Conservation (phyloP, 23 red algal species). For the Gracilaria caudata region DNA sequence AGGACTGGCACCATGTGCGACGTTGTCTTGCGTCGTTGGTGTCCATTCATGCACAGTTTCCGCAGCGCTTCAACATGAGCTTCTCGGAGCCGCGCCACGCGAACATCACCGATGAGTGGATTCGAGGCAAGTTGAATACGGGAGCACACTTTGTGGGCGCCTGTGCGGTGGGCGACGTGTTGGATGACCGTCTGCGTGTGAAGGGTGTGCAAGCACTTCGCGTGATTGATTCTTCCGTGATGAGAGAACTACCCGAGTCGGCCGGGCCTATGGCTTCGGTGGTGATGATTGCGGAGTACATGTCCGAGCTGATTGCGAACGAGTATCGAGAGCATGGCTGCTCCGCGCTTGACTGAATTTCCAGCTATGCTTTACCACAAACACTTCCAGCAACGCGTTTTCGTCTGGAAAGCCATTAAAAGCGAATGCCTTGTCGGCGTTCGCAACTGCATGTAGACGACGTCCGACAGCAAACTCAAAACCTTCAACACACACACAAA, state of each 20-base stretch:
- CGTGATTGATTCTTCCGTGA: conserved; percentile 55
- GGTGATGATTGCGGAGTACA: conserved; percentile 55
- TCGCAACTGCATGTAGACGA: no score
- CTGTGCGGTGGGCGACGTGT: conserved; percentile 40
- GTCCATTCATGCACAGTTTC: conserved; percentile 23
- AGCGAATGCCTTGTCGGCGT: no score
- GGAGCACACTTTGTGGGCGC: conserved; percentile 51
- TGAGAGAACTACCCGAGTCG: conserved; percentile 45
- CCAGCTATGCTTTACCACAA: background rate
- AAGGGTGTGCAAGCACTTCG: conserved; percentile 55
- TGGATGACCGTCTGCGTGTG: conserved; percentile 21
- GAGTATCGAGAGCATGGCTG: background rate
- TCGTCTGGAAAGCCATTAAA: no score
- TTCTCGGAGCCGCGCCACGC: conserved; percentile 12
- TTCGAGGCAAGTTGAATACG: conserved; percentile 3
- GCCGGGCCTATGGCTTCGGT: conserved; percentile 63
- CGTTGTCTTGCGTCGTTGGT: conserved; percentile 7
- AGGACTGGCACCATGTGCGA: background rate
- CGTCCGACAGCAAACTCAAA: no score
- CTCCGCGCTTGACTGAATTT: background rate
- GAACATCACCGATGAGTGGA: conserved; percentile 17
- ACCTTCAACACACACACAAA: no score
- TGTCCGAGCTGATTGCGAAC: conserved; percentile 25
- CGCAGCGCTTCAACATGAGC: conserved; percentile 18
- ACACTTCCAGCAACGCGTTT: no score